These are phyloP conservation scores for Chamaecrista fasciculata DNA, from an alignment of 306 rosid genomes.

Conservation along the genomic window DNA sequence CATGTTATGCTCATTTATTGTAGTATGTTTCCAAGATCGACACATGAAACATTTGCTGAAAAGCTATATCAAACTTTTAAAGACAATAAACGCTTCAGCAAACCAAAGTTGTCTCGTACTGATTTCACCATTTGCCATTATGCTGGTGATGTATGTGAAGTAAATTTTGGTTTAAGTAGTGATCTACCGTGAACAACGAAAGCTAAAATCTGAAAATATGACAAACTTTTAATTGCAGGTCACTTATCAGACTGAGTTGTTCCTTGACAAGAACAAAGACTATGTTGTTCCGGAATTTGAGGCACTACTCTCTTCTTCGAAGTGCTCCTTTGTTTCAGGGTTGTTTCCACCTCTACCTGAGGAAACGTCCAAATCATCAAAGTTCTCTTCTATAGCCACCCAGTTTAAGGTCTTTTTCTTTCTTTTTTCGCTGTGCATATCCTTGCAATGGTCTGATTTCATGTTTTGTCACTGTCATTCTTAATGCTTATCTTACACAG, in stretches of 20 bases:
- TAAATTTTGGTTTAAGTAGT: conserved; percentile 7
- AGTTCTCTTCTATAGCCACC: conserved; percentile 86
- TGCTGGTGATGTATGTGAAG: conserved; percentile 90
- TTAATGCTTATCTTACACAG: conserved; percentile 39
- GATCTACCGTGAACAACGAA: conserved; percentile 5
- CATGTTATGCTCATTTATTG: conserved; percentile 42
- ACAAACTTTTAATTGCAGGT: conserved; percentile 54
- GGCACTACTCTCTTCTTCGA: conserved; percentile 72
- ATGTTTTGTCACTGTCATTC: conserved; percentile 17
- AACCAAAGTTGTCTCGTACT: conserved; percentile 87
- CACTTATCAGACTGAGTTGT: conserved; percentile 87
- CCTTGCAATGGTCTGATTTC: neutral
- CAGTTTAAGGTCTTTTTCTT: conserved; percentile 70
- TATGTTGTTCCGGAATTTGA: conserved; percentile 95
- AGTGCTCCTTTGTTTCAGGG: conserved; percentile 80
- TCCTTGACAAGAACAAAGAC: conserved; percentile 96
- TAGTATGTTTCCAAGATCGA: conserved; percentile 99
- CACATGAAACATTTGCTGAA: conserved; percentile 82
- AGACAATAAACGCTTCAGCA: conserved; percentile 89
- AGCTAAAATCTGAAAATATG: conserved; percentile 5
- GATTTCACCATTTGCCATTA: conserved; percentile 85
- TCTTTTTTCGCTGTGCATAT: conserved; percentile 24
- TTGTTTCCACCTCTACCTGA: conserved; percentile 83
- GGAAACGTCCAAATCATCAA: conserved; percentile 84
- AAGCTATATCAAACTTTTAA: conserved; percentile 89